Evolutionary conservation across 2,329 filamentous ascomycete genomes (phyloP), one percentile per base, ranked within the genome.

Genomic region (Tolypocladium album): DNA sequence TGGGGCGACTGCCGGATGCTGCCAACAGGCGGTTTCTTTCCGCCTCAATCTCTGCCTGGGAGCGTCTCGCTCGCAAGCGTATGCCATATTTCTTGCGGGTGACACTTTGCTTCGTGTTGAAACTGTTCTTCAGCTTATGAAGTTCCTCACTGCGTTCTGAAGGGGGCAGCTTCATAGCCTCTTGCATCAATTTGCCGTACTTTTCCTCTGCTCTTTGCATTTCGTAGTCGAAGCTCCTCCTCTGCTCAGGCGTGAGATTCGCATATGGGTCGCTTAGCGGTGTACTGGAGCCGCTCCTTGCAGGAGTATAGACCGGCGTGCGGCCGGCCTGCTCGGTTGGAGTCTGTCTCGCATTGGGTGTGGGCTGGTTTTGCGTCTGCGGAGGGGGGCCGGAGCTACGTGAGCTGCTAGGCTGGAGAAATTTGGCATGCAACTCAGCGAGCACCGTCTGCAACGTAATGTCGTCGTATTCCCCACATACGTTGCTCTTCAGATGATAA

Each of bases 51-150:
- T 80, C 78, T 0, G 72, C 73, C 61, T 68, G 77, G 2, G 76
- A 77, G 0, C 81, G 78, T 15, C 80, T 72, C 63, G 78, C 74
- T 0, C 80, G 76, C 17, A 85, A 73, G 1, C 76, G 75, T 39
- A 85, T 80, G n/a, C 82, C 82, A 61, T 79, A 84, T 61, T 78
- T 83, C 67, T 82, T 84, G 15, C 82, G 77, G 3, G 82, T 79
- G n/a, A 75, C 75, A 58, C 79, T 83, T 67, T 83, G 81, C 60
- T 81, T 82, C 3, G 80, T 83, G 52, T 79, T 79, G 64, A 80
- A 82, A 3, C 76, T 76, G 63, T 84, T 84, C 47, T 78, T 78
- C 1, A 84, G 64, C 12, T 72, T 76, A 0, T 75, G 73, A 0
- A 83, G 58, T 55, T 63, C 61, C 63, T 72, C 57, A 66, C 71